Evolutionary conservation across 495 filamentous ascomycete species (phyloP), one percentile per base, ranked within the genome.

Genomic region (Podospora pseudopauciseta): DNA sequence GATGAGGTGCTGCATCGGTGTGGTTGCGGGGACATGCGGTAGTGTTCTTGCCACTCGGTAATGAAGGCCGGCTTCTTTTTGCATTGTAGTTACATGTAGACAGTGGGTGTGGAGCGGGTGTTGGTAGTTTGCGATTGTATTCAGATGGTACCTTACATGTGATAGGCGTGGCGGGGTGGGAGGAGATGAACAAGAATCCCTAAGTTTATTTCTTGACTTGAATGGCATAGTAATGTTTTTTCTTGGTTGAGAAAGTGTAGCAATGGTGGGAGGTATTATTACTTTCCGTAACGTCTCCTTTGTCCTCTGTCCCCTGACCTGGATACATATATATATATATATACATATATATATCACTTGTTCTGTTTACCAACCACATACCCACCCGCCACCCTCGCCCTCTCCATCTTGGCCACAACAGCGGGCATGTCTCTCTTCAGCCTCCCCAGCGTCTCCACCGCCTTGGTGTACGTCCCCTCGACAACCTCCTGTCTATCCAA

Each of bases 381-480:
- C 69, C 87, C 87, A 58, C 88, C 91, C 63, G 90, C 92, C 60
- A 84, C 84, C 68, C 83, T 81, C 64, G 91, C 92, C 80, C 92
- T 84, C 82, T 95, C 92, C 80, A 91, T 87, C 79, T 86, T 89
- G 60, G 90, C 92, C 67, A 93, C 86, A 54, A 88, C 88, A 63
- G 88, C 87, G 55, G 89, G 87, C 80, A 93, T 82, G 44, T 88
- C 88, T 68, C 73, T 80, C 79, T 86, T 87, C 74, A 87, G 71
- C 75, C 74, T 76, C 53, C 76, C 83, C 67, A 89, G 76, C 72
- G 81, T 83, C 71, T 84, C 78, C 61, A 88, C 76, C 55, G 85
- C 85, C 62, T 75, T 80, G 58, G 75, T 74, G 80, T 85, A 88
- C 70, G 73, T 78, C 69, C 55, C 73, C 79, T 86, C 81, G 60